Evolutionary conservation across 202 grass and related monocot species (phyloP), one percentile per base, ranked within the genome.

Genomic region (Eragrostis tef): DNA sequence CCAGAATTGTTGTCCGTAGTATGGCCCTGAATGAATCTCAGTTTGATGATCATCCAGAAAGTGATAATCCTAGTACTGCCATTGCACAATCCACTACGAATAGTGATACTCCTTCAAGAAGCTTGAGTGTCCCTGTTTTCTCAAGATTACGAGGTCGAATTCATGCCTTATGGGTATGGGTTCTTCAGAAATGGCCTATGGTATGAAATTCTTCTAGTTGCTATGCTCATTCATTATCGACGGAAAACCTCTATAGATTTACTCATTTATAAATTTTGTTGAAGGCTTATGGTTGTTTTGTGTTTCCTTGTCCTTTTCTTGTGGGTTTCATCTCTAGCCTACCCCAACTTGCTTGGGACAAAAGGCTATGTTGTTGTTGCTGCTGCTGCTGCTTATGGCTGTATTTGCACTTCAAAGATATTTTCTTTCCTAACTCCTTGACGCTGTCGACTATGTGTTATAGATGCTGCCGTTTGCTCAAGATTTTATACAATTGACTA

Each of bases 401-500:
- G 29, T 31, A 19, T 24, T 73, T 56, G 47, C 39, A 59, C 25
- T 64, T 46, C 51, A 20, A 67, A 52, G 9, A 73, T 71, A 26
- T 0, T 84, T 83, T 79, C 47, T 73, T 88, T 26, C 57, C 50
- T 71, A 74, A 80, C 31, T 54, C 25, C 1, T 74, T 11, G 77
- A 43, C 72, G 11, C 7, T 84, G 1, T 70, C 15, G 56, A 61
- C 49, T 69, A 49, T 57, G 6, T 87, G 27, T 64, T 29, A 61
- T 73, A 98, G 95, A 85, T 98, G 80, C 81, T 98, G 70, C 95
- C 92, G 20, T 85, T 93, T 88, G 92, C 87, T 67, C 93, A 88
- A 82, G 95, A 98, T 70, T 57, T 91, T 83, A 88, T 95, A 85
- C 92, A 94, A 41, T 84, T 95, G 82, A 85, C 85, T 84, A 77